Percentiles rank a stretch among this genome's conserved stretches.
These are phyloP conservation scores for Penicillium macrosclerotiorum DNA, from an alignment of 495 filamentous ascomycete species.

Conservation along the genomic window DNA sequence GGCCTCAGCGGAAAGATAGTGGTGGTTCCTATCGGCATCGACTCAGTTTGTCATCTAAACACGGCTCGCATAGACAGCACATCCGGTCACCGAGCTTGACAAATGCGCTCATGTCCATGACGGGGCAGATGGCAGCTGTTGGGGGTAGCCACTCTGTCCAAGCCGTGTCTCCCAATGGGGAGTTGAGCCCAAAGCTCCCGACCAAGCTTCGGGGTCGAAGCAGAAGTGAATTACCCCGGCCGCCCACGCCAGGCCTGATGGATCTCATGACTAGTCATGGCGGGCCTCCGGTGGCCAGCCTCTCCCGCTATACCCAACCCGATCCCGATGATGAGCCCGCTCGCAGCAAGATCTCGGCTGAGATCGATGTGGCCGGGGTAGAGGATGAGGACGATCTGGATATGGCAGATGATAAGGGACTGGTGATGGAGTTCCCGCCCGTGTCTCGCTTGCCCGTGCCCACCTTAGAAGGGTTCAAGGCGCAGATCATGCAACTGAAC, in stretches of 20 bases:
- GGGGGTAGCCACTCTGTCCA: slow-evolving; percentile 59
- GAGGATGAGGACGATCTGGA: slow-evolving; percentile 51
- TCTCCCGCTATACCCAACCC: slow-evolving; percentile 33
- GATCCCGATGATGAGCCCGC: slow-evolving; percentile 4
- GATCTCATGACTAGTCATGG: slow-evolving; percentile 49
- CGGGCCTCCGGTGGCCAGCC: slow-evolving; percentile 46
- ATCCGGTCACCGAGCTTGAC: slow-evolving; percentile 60
- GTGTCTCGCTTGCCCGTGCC: slow-evolving; percentile 58
- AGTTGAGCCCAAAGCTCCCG: slow-evolving; percentile 52
- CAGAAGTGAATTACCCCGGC: slow-evolving; percentile 67
- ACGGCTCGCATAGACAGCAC: slow-evolving; percentile 51
- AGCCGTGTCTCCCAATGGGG: slow-evolving; percentile 45
- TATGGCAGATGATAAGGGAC: slow-evolving; percentile 38
- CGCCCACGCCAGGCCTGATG: slow-evolving; percentile 38
- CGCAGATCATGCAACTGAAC: slow-evolving; percentile 70
- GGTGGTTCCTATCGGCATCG: slow-evolving; percentile 53
- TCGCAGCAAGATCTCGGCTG: background rate
- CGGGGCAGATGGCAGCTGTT: slow-evolving; percentile 59
- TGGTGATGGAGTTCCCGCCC: slow-evolving; percentile 49
- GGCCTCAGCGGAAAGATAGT: slow-evolving; percentile 44
- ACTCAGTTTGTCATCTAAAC: slow-evolving; percentile 49
- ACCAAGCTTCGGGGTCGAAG: slow-evolving; percentile 63
- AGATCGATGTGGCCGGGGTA: slow-evolving; percentile 24
- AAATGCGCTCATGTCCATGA: slow-evolving; percentile 62
- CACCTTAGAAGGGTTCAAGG: slow-evolving; percentile 72